A percentile compares a stretch with the other conserved stretches of the same genome.
These are phyloP conservation scores for Euphorbia pulcherrima DNA, from an alignment of 345 rosid genomes.

Conservation along the genomic window DNA sequence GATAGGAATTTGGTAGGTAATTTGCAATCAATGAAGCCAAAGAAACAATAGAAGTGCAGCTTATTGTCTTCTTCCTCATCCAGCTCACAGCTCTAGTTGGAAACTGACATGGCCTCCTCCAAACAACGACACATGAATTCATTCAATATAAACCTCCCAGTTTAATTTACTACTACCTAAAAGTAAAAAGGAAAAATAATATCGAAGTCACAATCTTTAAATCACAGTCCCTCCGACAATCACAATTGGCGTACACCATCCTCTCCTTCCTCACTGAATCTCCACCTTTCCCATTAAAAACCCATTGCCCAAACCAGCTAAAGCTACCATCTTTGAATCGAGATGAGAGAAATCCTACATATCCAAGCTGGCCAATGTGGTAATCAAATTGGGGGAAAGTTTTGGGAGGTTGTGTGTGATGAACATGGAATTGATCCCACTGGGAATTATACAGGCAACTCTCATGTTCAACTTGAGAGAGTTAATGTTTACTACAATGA, in stretches of 20 bases:
- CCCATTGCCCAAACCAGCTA: not conserved
- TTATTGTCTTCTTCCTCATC: conserved; percentile 34
- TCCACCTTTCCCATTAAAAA: not conserved
- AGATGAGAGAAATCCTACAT: conserved; percentile 61
- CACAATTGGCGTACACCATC: conserved; percentile 14
- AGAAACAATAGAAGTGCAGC: conserved; percentile 22
- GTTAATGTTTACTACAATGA: conserved; percentile 58
- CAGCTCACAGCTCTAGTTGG: conserved; percentile 44
- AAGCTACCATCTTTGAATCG: not conserved
- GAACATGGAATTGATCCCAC: conserved; percentile 52
- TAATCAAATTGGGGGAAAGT: conserved; percentile 55
- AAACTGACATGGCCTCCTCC: conserved; percentile 36
- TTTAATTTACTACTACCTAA: not conserved
- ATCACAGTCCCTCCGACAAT: conserved; percentile 16
- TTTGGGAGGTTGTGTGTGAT: conserved; percentile 60
- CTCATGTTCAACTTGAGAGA: conserved; percentile 50
- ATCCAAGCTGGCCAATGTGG: conserved; percentile 64
- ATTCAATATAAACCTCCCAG: conserved; percentile 12
- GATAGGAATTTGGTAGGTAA: conserved; percentile 25
- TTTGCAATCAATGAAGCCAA: conserved; percentile 24
- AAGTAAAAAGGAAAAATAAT: not conserved
- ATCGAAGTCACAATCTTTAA: conserved; percentile 19
- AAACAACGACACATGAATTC: conserved; percentile 23
- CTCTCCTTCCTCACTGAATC: too few species aligned
- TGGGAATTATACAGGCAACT: conserved; percentile 43